Evolutionary conservation across 176 grass and related monocot genomes (phyloP).

Genomic region (Oryza meridionalis): DNA sequence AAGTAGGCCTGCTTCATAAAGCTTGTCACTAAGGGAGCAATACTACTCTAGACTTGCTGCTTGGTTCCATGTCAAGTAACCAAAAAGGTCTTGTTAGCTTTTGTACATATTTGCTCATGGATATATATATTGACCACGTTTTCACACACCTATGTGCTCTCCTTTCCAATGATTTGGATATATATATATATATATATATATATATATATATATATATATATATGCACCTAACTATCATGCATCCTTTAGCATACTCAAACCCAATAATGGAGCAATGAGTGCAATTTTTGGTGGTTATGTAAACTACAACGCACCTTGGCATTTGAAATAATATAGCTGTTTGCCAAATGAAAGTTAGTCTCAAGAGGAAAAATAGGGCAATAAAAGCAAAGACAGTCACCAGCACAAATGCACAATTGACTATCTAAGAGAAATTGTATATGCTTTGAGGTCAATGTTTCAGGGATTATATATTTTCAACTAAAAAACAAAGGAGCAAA

Average conservation of each 20-base stretch:
- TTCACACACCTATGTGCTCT: not conserved
- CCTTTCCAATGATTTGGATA: conserved; percentile 5
- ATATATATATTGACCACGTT: not conserved
- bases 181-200: not conserved
- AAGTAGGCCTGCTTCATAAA: conserved; percentile 3
- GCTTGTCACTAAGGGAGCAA: not conserved
- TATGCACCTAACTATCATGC: not conserved
- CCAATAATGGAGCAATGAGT: not conserved
- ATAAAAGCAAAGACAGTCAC: no score
- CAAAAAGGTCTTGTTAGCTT: no score
- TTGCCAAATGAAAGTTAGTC: no score
- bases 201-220: not conserved
- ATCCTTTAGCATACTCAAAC: not conserved
- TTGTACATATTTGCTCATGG: not conserved
- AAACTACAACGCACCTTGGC: not conserved
- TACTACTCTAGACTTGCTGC: not conserved
- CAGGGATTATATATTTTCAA: no score
- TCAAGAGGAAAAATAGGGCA: no score
- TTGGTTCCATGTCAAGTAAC: no score
- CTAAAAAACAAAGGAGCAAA: no score
- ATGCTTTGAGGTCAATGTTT: no score
- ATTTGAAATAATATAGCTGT: not conserved
- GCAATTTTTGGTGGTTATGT: not conserved
- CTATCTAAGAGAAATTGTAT: no score
- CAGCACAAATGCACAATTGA: no score